phyloP scores from a whole-genome alignment of 148 eudicot genomes.

The Cornus kousa region DNA sequence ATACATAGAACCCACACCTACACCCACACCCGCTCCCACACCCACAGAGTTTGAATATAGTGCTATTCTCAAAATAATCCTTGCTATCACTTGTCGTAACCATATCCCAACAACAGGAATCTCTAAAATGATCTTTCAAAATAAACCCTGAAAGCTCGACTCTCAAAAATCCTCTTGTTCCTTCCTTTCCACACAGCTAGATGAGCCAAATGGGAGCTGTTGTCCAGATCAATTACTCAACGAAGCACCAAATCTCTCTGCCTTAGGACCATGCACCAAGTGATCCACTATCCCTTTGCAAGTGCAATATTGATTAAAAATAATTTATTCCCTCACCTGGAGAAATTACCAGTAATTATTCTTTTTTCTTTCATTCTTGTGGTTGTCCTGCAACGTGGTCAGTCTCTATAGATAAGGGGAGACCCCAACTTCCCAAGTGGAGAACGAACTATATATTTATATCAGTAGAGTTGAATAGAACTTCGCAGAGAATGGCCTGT shows the following conservation, averaged over 20 bases:
- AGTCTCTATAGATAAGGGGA: background rate
- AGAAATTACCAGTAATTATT: no score
- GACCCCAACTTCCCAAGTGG: background rate
- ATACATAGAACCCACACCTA: no score
- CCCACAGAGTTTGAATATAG: no score
- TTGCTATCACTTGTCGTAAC: background rate
- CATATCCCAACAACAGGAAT: no score
- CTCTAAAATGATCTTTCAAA: no score
- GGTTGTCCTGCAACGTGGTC: background rate
- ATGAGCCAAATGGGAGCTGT: no score
- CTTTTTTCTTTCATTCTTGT: background rate
- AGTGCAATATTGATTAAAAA: background rate
- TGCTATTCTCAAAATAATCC: background rate
- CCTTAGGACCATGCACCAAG: background rate
- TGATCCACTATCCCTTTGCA: background rate
- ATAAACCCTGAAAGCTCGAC: no score
- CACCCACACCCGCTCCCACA: no score
- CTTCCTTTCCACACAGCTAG: no score
- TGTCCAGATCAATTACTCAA: no score
- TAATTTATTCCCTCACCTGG: background rate
- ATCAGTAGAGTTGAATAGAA: no score
- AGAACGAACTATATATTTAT: background rate
- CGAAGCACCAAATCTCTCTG: background rate
- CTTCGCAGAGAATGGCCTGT: background rate
- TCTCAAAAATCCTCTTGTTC: no score